A percentile compares a stretch with the other conserved stretches of the same genome.
Conservation (phyloP, 371 early-diverging fungal genomes). For the Coemansia sp. region DNA sequence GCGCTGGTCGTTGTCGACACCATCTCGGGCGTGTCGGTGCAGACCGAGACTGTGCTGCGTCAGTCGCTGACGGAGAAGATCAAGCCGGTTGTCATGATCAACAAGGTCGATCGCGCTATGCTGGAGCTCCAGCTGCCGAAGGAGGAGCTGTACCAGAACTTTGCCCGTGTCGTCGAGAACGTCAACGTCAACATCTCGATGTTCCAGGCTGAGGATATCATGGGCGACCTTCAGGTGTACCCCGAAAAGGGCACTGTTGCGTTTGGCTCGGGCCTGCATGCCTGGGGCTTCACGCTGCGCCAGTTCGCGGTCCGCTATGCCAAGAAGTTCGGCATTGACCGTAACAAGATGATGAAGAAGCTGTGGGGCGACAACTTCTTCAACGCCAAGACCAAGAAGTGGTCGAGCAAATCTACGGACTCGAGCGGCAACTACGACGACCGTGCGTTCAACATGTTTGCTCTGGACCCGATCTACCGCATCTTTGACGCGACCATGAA, state of each 20-base stretch:
- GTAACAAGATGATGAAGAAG: slow-evolving; percentile 91
- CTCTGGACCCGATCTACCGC: slow-evolving; percentile 98
- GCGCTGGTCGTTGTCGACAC: slow-evolving; percentile 99
- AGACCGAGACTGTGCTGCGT: slow-evolving; percentile 99
- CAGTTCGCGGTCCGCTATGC: slow-evolving; percentile 97
- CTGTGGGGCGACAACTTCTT: slow-evolving; percentile 98
- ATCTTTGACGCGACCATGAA: slow-evolving; percentile 96
- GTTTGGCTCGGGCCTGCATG: slow-evolving; percentile 99
- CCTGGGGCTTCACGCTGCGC: slow-evolving; percentile 99
- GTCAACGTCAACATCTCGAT: slow-evolving; percentile 96
- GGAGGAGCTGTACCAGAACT: slow-evolving; percentile 93
- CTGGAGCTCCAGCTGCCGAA: slow-evolving; percentile 95
- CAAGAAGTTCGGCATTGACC: slow-evolving; percentile 96
- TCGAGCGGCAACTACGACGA: slow-evolving; percentile 80
- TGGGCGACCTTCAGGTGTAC: slow-evolving; percentile 88
- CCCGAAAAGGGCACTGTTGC: slow-evolving; percentile 97
- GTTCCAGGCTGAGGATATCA: slow-evolving; percentile 71
- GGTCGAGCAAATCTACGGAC: slow-evolving; percentile 79
- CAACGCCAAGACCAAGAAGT: slow-evolving; percentile 96
- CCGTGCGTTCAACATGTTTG: slow-evolving; percentile 98
- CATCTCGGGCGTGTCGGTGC: slow-evolving; percentile 99
- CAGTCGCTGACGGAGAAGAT: slow-evolving; percentile 99
- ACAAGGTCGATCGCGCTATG: slow-evolving; percentile 99
- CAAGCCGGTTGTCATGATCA: slow-evolving; percentile 98
- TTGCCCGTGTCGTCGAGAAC: slow-evolving; percentile 90